Evolutionary conservation across 495 filamentous ascomycete genomes (phyloP), one percentile per base, ranked within the genome.

Genomic region (Hypoxylon lienhwacheense): DNA sequence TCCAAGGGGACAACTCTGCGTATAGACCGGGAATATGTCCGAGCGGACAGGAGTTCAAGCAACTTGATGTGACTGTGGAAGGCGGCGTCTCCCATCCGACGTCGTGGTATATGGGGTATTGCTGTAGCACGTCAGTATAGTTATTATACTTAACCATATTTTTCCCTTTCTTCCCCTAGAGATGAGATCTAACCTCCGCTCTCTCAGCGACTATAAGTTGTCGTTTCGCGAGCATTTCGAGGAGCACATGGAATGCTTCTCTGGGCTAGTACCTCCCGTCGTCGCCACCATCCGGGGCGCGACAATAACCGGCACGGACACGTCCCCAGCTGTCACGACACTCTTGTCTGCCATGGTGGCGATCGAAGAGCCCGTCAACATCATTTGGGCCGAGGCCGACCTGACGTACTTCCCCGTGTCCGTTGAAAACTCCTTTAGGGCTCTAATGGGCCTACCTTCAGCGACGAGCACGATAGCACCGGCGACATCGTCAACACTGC

Each of bases 81-180:
- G 19, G 11, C n/a, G 28, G 17, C 14, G 15, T 5, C 20, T 24
- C 36, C 1, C 2, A 4, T n/a, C 26, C 20, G 10, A 1, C 21
- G 14, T 7, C 29, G 15, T 53, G 39, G 49, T 53, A 31, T 14
- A 8, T 39, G 15, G 49, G 40, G 0, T 7, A 15, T 1, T 53
- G 49, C 10, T 53, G 49, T 14, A 53, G 49, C 40, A 29, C 31
- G 49, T 53, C 28, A 31, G 49, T 45, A 21, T 14, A 41, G 19
- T n/a, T 25, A 4, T 7, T 25, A 26, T 26, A 26, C 24, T 8
- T 26, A 26, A 26, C 5, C 4, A 26, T 16, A 10, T 16, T 12
- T 2, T 1, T n/a, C n/a, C n/a, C n/a, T n/a, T n/a, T n/a, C n/a
- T n/a, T n/a, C n/a, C n/a, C n/a, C n/a, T n/a, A n/a, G 7, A 15